Conservation (phyloP, 768 basidiomycete species). For the Boletus bicolor region DNA sequence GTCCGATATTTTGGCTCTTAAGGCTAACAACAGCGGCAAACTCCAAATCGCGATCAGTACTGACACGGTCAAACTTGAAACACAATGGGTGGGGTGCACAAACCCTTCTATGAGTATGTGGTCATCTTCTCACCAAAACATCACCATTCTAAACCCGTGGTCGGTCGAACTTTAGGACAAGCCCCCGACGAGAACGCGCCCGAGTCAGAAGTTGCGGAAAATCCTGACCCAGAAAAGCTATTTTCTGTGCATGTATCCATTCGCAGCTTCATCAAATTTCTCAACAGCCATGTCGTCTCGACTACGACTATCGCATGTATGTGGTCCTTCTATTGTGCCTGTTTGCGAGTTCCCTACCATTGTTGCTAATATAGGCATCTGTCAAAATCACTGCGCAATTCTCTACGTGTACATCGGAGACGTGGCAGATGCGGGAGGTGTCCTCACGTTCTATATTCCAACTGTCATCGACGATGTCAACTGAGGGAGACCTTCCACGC, state of each 20-base stretch:
- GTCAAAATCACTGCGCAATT: constrained; percentile 79
- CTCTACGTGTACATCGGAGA: constrained; percentile 89
- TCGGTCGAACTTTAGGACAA: constrained; percentile 18
- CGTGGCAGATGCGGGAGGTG: constrained; percentile 72
- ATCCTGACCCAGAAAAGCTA: constrained; percentile 52
- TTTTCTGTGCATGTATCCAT: constrained; percentile 68
- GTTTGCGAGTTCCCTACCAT: background rate
- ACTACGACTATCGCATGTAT: constrained; percentile 82
- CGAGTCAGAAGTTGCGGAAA: constrained; percentile 35
- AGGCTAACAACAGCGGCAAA: constrained; percentile 62
- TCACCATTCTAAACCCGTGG: background rate
- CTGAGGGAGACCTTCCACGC: constrained; percentile 5
- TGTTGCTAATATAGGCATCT: constrained; percentile 53
- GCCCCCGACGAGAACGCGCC: constrained; percentile 32
- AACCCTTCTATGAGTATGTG: constrained; percentile 55
- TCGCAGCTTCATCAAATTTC: constrained; percentile 75
- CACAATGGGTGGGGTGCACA: constrained; percentile 71
- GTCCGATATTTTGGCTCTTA: constrained; percentile 65
- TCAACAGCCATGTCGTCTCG: constrained; percentile 76
- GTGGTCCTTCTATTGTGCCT: constrained; percentile 25
- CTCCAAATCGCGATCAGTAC: constrained; percentile 55
- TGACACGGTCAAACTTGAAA: constrained; percentile 74
- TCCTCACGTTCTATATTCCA: constrained; percentile 86
- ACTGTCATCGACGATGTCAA: constrained; percentile 61
- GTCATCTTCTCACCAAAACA: background rate